phyloP scores from a whole-genome alignment of 1,284 basidiomycete genomes.

The Naganishia albida region DNA sequence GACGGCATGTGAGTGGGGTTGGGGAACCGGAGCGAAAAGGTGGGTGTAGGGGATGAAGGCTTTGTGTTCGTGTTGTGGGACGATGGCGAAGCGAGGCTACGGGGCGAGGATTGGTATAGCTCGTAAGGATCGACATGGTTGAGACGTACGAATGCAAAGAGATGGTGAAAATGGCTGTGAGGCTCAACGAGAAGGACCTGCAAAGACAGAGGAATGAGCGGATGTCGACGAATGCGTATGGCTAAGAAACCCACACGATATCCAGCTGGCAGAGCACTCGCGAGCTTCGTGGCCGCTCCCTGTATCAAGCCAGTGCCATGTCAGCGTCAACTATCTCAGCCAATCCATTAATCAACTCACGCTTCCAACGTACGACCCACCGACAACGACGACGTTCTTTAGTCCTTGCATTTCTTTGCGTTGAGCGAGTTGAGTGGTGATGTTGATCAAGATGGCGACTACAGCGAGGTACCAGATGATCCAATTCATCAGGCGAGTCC shows the following conservation, averaged over 20 bases:
- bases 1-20: slow-evolving; percentile 27
- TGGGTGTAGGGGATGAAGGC: slow-evolving; percentile 60
- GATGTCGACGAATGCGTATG: neutral
- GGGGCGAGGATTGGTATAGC: slow-evolving; percentile 55
- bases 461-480: neutral
- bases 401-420: slow-evolving; percentile 8
- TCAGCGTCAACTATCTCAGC: neutral
- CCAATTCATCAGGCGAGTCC: neutral
- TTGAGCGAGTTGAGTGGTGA: neutral
- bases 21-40: slow-evolving; percentile 25
- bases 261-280: neutral
- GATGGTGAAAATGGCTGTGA: slow-evolving; percentile 44
- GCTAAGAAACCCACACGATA: neutral
- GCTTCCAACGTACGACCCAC: slow-evolving; percentile 39
- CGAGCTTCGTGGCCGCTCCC: slow-evolving; percentile 19
- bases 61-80: slow-evolving; percentile 71
- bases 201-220: neutral
- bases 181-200: slow-evolving; percentile 42
- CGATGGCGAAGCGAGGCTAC: slow-evolving; percentile 62
- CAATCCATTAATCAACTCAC: too few relatives aligned
- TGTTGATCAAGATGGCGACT: neutral
- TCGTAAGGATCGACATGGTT: neutral
- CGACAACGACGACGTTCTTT: slow-evolving; percentile 40
- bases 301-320: neutral
- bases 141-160: slow-evolving; percentile 40